phyloP scores from a whole-genome alignment of 2,329 filamentous ascomycete species.

The Calonectria pteridis region DNA sequence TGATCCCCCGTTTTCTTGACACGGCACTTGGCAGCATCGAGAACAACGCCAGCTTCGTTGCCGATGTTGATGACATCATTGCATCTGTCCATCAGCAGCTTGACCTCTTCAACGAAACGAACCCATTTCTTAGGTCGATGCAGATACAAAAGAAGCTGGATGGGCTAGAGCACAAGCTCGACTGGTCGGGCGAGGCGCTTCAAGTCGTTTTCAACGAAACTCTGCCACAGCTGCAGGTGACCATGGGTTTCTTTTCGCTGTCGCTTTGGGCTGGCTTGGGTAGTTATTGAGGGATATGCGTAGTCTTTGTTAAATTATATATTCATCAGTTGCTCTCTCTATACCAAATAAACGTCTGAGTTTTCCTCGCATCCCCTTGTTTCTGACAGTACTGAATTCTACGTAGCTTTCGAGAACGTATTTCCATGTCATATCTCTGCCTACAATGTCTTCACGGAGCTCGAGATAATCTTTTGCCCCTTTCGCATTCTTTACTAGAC shows the following conservation, averaged over 20 bases:
- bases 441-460: no score
- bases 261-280: conserved; percentile 10
- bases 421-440: no score
- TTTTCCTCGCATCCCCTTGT: background rate
- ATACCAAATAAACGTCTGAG: background rate
- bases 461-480: no score
- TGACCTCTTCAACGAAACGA: background rate
- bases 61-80: conserved; percentile 4
- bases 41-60: background rate
- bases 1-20: background rate
- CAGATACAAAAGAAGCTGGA: background rate
- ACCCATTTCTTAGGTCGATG: background rate
- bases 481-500: no score
- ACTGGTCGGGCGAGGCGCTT: background rate
- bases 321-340: background rate
- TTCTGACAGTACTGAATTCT: no score
- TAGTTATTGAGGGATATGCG: background rate
- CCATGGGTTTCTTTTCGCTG: background rate
- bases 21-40: background rate
- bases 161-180: background rate
- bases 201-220: background rate
- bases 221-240: background rate
- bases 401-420: no score
- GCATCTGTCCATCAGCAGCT: conserved; percentile 6
- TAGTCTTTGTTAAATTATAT: background rate